phyloP scores from a whole-genome alignment of 257 asterid species.

The Solanum tacnaense region DNA sequence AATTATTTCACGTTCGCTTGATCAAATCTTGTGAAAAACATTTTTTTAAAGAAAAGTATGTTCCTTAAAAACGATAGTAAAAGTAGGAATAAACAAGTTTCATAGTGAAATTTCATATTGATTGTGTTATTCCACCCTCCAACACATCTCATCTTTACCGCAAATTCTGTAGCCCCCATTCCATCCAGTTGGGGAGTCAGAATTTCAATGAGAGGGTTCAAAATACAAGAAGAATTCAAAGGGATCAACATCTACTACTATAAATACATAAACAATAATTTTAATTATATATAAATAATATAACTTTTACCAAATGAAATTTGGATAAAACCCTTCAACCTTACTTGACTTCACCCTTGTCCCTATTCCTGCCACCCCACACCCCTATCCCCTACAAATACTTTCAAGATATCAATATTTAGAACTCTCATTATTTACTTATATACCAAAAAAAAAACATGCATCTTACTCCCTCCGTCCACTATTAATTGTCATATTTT shows the following conservation, averaged over 20 bases:
- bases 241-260: too few relatives aligned
- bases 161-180: not conserved
- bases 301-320: too few relatives aligned
- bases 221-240: not conserved
- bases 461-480: too few relatives aligned
- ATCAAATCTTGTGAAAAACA: too few relatives aligned
- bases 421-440: not conserved
- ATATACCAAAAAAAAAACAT: too few relatives aligned
- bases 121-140: not conserved
- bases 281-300: too few relatives aligned
- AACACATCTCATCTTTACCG: not conserved
- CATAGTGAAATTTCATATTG: not conserved
- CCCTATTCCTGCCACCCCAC: not conserved
- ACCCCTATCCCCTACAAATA: too few relatives aligned
- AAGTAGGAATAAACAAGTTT: not conserved
- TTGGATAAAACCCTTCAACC: rapidly evolving
- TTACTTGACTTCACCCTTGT: not conserved
- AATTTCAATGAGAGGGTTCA: not conserved
- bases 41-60: not conserved
- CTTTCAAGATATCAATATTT: not conserved
- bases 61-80: too few relatives aligned
- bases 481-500: too few relatives aligned
- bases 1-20: too few relatives aligned
- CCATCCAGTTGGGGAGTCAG: not conserved
- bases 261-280: not conserved